Evolutionary conservation across 495 filamentous ascomycete species (phyloP).

Genomic region (Neurospora tetraspora): DNA sequence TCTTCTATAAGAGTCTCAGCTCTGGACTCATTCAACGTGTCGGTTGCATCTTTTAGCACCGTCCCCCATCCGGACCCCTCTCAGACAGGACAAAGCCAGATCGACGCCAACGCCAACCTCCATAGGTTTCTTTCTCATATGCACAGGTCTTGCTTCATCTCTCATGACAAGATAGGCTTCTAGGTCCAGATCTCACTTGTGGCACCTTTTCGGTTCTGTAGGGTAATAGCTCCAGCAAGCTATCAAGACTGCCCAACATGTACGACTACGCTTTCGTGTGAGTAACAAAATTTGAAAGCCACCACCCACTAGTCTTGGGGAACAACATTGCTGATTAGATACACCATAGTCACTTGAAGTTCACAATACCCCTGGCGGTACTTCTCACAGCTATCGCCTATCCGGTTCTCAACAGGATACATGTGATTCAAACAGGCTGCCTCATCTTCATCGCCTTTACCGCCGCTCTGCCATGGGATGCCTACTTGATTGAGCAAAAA

Average conservation of each 20-base stretch:
- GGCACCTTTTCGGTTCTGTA: not conserved
- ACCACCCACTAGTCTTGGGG: not conserved
- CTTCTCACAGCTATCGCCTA: constrained; percentile 45
- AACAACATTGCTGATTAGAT: not conserved
- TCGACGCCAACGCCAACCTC: not conserved
- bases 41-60: not conserved
- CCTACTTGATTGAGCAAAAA: constrained; percentile 50
- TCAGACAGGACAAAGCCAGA: not conserved
- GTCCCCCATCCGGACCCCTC: not conserved
- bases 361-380: constrained; percentile 53
- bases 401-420: constrained; percentile 47
- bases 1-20: not conserved
- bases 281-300: constrained; percentile 14
- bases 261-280: constrained; percentile 59
- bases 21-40: not conserved
- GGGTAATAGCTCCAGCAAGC: not conserved
- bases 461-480: constrained; percentile 61
- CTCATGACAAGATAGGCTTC: not conserved
- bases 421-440: constrained; percentile 47
- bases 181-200: not conserved
- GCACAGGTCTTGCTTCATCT: not conserved
- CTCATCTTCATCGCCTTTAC: constrained; percentile 47
- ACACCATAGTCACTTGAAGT: constrained; percentile 48
- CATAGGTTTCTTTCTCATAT: not conserved
- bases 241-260: constrained; percentile 27